These are phyloP conservation scores for Dothiorella sarmentorum DNA, from an alignment of 2,329 filamentous ascomycete species.

Conservation along the genomic window DNA sequence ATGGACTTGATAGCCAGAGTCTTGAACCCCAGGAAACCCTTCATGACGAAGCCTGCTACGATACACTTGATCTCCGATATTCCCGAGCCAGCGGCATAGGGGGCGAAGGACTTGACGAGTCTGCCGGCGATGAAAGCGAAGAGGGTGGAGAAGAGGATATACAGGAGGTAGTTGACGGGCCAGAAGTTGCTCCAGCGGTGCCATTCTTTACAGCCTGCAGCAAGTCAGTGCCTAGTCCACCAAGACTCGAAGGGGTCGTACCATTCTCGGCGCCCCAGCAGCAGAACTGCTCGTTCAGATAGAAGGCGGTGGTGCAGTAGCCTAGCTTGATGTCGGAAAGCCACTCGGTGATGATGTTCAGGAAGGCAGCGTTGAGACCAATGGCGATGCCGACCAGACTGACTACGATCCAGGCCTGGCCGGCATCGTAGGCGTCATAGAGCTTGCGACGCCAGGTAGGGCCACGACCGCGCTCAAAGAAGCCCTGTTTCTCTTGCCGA, in stretches of 20 bases:
- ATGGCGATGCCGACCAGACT: slow-evolving; percentile 91
- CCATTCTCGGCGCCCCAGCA: slow-evolving; percentile 93
- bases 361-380: slow-evolving; percentile 83
- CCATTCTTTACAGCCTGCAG: slow-evolving; percentile 77
- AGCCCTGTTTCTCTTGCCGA: slow-evolving; percentile 67
- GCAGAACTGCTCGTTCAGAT: slow-evolving; percentile 95
- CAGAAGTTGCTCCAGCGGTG: slow-evolving; percentile 78
- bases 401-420: slow-evolving; percentile 96
- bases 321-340: slow-evolving; percentile 91
- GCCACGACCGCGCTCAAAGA: slow-evolving; percentile 65
- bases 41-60: slow-evolving; percentile 98
- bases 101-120: slow-evolving; percentile 86
- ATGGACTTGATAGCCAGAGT: slow-evolving; percentile 94
- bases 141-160: slow-evolving; percentile 77
- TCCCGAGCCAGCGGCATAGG: slow-evolving; percentile 92
- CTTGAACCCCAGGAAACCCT: slow-evolving; percentile 89
- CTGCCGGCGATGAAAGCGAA: slow-evolving; percentile 81
- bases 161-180: slow-evolving; percentile 79
- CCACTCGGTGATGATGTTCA: slow-evolving; percentile 98
- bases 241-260: slow-evolving; percentile 32
- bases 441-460: slow-evolving; percentile 78
- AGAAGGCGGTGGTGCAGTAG: slow-evolving; percentile 94
- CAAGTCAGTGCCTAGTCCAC: neutral
- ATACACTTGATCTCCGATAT: slow-evolving; percentile 99
- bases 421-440: slow-evolving; percentile 87